Evolutionary conservation across 352 stramenopile genomes (phyloP), one percentile per base, ranked within the genome.

Genomic region (Sclerospora graminicola): DNA sequence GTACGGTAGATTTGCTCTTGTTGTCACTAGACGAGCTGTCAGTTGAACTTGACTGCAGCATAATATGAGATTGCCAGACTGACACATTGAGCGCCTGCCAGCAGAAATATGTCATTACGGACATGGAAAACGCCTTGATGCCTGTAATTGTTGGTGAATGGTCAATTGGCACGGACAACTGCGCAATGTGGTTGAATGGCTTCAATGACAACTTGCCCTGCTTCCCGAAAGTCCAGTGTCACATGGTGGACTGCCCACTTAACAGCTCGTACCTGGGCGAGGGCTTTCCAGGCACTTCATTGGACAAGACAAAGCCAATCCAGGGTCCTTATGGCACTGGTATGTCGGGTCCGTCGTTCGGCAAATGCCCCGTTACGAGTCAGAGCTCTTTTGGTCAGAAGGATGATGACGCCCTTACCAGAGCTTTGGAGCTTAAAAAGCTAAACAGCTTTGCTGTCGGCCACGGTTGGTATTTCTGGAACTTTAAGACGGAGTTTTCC

Each of bases 391-490:
- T 87, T 42, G 62, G 78, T 38, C 84, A 91, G 46, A 74, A 73
- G 2, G 82, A 95, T 44, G 78, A 94, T 40, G 60, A 81, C 15
- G 64, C 62, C 0, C 67, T 84, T 29, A 96, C 91, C 57, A 67
- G 47, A 10, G 64, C 82, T 39, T 50, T 97, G 8, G 82, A 70
- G n/a, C 13, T 82, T 11, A 96, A 96, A 60, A 96, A 97, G 60
- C 82, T 97, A 9, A 91, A 91, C 57, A 80, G 78, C 7, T 97
- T 95, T 41, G 75, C 73, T 1, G 61, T 95, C 35, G 87, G 84
- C 26, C 89, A 97, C 66, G 91, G 90, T 14, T 95, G 88, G 65
- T 97, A 95, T 70, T 97, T 97, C 57, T 97, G 88, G 90, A 97
- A 97, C n/a, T n/a, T n/a, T n/a, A n/a, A n/a, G n/a, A n/a, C n/a